phyloP scores from a whole-genome alignment of 1,284 basidiomycete species.

The Fomitopsis betulina region DNA sequence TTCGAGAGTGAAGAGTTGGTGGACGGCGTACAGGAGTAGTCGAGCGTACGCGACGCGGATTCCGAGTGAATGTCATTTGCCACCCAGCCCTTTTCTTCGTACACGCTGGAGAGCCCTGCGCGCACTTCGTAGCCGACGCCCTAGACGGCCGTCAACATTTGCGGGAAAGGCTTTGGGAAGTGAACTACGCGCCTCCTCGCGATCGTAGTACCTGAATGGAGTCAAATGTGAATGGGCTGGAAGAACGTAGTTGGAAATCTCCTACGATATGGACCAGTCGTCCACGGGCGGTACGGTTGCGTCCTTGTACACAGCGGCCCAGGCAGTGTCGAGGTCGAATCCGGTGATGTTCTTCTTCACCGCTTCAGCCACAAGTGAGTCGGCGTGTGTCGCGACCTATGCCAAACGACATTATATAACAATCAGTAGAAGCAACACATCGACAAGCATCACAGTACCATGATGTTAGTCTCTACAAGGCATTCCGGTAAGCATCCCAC shows the following conservation, averaged over 20 bases:
- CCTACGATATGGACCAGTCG: slow-evolving; percentile 54
- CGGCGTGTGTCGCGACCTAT: slow-evolving; percentile 75
- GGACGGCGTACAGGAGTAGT: slow-evolving; percentile 62
- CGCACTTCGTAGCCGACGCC: slow-evolving; percentile 79
- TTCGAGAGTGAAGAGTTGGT: not conserved
- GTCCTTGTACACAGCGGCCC: slow-evolving; percentile 75
- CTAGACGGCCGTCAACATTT: slow-evolving; percentile 28
- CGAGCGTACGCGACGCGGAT: slow-evolving; percentile 71
- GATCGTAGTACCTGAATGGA: slow-evolving; percentile 56
- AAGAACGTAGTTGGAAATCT: not conserved
- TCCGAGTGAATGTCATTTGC: slow-evolving; percentile 79
- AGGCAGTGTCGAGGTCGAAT: slow-evolving; percentile 66
- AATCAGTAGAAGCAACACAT: not conserved
- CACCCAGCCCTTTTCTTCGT: slow-evolving; percentile 69
- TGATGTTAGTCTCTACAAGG: slow-evolving; percentile 62
- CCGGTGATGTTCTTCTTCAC: slow-evolving; percentile 59
- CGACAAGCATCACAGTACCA: slow-evolving; percentile 34
- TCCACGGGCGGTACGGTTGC: slow-evolving; percentile 62
- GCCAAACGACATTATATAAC: not conserved
- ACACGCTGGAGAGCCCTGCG: slow-evolving; percentile 70
- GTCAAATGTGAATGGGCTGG: not conserved
- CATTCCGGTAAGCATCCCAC: not conserved
- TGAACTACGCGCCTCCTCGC: slow-evolving; percentile 53
- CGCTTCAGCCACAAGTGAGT: slow-evolving; percentile 78
- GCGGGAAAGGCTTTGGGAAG: not conserved